Conservation (phyloP, 73 alveolate species). For the Paramecium sexaurelia region DNA sequence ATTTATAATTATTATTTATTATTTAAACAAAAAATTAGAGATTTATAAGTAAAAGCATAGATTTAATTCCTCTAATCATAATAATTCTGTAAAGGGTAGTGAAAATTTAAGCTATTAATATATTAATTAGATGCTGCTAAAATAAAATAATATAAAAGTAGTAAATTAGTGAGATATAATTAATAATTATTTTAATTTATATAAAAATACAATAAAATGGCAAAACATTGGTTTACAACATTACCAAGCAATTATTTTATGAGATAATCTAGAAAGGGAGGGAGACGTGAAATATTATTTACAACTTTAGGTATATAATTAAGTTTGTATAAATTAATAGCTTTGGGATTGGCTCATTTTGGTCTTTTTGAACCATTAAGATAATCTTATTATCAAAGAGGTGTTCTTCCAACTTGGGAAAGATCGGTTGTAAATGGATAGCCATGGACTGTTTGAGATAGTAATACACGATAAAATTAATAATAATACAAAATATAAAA, state of each 20-base stretch:
- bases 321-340: not conserved
- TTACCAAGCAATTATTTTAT: conserved; percentile 22
- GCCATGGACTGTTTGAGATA: conserved; percentile 39
- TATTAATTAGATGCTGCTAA: not conserved
- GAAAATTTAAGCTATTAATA: too few relatives aligned
- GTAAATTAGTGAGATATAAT: not conserved
- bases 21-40: too few relatives aligned
- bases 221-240: conserved; percentile 23
- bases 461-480: not conserved
- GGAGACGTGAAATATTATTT: conserved; percentile 4
- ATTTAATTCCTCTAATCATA: too few relatives aligned
- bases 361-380: conserved; percentile 1
- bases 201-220: not conserved
- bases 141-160: not conserved
- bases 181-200: conserved; percentile 13
- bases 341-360: conserved; percentile 28
- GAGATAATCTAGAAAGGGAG: conserved; percentile 46
- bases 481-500: not conserved
- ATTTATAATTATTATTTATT: too few relatives aligned
- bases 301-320: not conserved
- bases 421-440: conserved; percentile 33
- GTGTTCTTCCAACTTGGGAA: conserved; percentile 21
- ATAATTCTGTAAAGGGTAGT: too few relatives aligned
- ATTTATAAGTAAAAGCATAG: too few relatives aligned
- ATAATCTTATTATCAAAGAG: conserved; percentile 4